phyloP scores from a whole-genome alignment of 331 rosid genomes.

The Malus hybrid region DNA sequence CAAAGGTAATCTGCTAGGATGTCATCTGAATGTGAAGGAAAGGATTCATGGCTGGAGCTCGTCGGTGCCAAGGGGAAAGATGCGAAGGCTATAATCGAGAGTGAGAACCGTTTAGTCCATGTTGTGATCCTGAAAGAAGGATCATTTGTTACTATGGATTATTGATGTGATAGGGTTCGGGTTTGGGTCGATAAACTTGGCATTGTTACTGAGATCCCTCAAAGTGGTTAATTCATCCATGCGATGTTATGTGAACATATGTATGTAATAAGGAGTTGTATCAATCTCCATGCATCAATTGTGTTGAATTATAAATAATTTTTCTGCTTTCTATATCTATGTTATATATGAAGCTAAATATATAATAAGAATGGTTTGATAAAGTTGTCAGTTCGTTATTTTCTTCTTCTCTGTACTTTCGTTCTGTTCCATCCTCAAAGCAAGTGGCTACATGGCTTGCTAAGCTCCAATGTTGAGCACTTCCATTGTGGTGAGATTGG shows the following conservation, averaged over 20 bases:
- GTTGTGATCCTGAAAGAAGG: constrained; percentile 26
- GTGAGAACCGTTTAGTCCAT: constrained; percentile 27
- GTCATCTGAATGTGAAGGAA: constrained; percentile 17
- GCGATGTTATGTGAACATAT: neutral
- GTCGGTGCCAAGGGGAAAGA: constrained; percentile 24
- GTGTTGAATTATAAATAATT: neutral
- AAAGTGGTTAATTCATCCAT: neutral
- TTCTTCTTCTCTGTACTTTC: neutral
- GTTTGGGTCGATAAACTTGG: constrained; percentile 31
- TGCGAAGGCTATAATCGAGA: constrained; percentile 38
- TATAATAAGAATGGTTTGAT: neutral
- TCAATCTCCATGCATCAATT: neutral
- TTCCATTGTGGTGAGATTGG: too few species aligned
- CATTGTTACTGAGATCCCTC: constrained; percentile 19
- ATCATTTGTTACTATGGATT: neutral
- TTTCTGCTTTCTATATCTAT: neutral
- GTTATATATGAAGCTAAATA: neutral
- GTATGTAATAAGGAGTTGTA: neutral
- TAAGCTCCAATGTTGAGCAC: too few species aligned
- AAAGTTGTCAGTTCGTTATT: too few species aligned
- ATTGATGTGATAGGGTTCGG: constrained; percentile 34
- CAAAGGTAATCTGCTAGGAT: neutral
- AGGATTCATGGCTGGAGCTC: constrained; percentile 48
- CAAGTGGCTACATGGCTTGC: too few species aligned
- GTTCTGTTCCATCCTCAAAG: neutral